Percentiles rank a stretch among this genome's conserved stretches.
Evolutionary conservation across 345 rosid genomes (phyloP).

Genomic region (Combretum micranthum): DNA sequence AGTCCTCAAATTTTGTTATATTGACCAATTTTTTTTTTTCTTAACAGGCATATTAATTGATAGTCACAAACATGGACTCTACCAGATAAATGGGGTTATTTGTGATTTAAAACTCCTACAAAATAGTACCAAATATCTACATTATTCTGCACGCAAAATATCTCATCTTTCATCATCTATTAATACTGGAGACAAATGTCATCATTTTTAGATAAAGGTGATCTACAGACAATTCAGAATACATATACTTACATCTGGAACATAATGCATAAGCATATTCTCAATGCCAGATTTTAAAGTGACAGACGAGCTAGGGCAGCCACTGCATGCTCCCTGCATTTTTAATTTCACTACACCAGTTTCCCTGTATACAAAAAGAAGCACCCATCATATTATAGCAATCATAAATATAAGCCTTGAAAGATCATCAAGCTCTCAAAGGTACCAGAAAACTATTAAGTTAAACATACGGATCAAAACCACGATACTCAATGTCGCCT

Average conservation of each 20-base stretch:
- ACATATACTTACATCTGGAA: conserved; percentile 64
- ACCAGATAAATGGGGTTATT: too few relatives aligned
- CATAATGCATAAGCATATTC: conserved; percentile 98
- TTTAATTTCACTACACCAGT: conserved; percentile 81
- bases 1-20: too few relatives aligned
- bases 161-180: not conserved
- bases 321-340: conserved; percentile 99
- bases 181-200: too few relatives aligned
- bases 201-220: too few relatives aligned
- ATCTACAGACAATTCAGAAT: not conserved
- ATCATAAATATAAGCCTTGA: too few relatives aligned
- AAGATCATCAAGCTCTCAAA: too few relatives aligned
- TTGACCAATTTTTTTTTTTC: conserved; percentile 5
- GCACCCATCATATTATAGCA: not conserved
- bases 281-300: conserved; percentile 97
- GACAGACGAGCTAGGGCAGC: conserved; percentile 97
- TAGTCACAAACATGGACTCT: too few relatives aligned
- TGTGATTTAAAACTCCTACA: too few relatives aligned
- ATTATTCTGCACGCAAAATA: too few relatives aligned
- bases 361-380: conserved; percentile 47
- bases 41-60: not conserved
- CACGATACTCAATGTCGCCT: conserved; percentile 87
- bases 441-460: not conserved
- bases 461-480: conserved; percentile 66
- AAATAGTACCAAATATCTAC: too few relatives aligned